Base-by-base conservation (phyloP, 108 stramenopile species). In the Skeletonema potamos region DNA sequence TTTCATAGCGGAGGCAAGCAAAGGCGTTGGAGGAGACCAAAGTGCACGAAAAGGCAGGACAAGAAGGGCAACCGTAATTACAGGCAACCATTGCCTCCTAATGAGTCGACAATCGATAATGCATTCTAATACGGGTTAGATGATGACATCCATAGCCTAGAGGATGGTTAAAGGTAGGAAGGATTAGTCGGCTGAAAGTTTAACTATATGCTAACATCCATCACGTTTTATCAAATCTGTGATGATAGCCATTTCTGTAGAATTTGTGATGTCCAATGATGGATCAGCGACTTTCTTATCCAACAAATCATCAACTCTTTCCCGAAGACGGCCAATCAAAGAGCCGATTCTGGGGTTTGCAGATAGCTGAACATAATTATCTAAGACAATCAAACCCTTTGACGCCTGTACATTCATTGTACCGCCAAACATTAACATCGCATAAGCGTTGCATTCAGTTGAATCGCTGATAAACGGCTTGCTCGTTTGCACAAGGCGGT, bases 341-440 rank as follows among this genome's bases (percentile, higher is more conserved):
- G 94, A 91, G 11, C 94, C 97, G 43, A 96, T 96, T 12, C 93
- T 78, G 20, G 95, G 91, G 76, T 92, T 90, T 0, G 96, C 95
- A 28, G 91, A 80, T 29, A 97, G 84, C 30, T 79, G 72, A 29
- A 87, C 86, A 86, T 92, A 92, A 58, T 78, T 84, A 68, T 95
- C 96, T 6, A 97, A 58, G 3, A 82, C 62, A 58, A 97, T 91
- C 20, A 86, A 43, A 12, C 84, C 89, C 30, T 95, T 87, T 11
- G 86, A 85, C 33, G 94, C 92, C 48, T 92, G 79, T 1, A 98
- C 93, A 26, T 92, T 88, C 54, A 98, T 80, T 11, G 84, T 63
- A 9, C 97, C 97, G 20, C 96, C 97, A 65, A 98, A 98, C 18
- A 98, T 82, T 29, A 98, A 77, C 54, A 98, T 70, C 6, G 92